Percentiles rank a stretch among this genome's conserved stretches.
Evolutionary conservation across 1,284 basidiomycete genomes (phyloP).

Genomic region (Moesziomyces sp.): DNA sequence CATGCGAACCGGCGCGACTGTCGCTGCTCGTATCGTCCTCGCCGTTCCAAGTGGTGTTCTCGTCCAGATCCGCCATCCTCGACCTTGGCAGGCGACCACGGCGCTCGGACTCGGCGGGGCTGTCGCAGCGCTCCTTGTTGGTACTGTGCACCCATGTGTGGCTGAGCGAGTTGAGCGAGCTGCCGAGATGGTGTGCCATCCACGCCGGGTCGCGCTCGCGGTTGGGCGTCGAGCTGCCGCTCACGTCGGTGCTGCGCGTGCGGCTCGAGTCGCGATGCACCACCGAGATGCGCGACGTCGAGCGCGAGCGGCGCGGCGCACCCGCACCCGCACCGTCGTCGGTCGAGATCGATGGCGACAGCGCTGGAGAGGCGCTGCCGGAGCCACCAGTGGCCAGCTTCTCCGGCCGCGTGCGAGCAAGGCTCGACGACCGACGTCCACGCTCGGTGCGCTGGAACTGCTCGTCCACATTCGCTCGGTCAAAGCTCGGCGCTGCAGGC

Average conservation of each 20-base stretch:
- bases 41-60: slow-evolving; percentile 50
- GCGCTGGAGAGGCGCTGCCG: slow-evolving; percentile 9
- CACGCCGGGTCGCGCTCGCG: slow-evolving; percentile 32
- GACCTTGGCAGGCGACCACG: slow-evolving; percentile 35
- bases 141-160: slow-evolving; percentile 15
- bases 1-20: slow-evolving; percentile 16
- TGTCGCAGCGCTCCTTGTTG: slow-evolving; percentile 38
- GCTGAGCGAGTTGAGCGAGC: slow-evolving; percentile 21
- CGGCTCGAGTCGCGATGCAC: slow-evolving; percentile 34
- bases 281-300: slow-evolving; percentile 33
- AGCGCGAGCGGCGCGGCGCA: slow-evolving; percentile 31
- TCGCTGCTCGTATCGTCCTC: slow-evolving; percentile 26
- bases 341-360: slow-evolving; percentile 17
- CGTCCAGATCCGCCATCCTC: slow-evolving; percentile 48
- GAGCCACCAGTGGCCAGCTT: slow-evolving; percentile 24
- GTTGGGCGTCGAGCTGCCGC: slow-evolving; percentile 41
- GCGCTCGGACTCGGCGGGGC: slow-evolving; percentile 44
- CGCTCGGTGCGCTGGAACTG: slow-evolving; percentile 15
- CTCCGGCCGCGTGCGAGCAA: slow-evolving; percentile 30
- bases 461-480: slow-evolving; percentile 15
- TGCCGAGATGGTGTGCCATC: slow-evolving; percentile 23
- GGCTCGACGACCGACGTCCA: slow-evolving; percentile 40
- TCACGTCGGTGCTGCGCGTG: slow-evolving; percentile 39
- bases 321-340: slow-evolving; percentile 10
- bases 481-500: slow-evolving; percentile 9